Conservation (phyloP, 1,139 yeast genomes). For the Yarrowia galli region DNA sequence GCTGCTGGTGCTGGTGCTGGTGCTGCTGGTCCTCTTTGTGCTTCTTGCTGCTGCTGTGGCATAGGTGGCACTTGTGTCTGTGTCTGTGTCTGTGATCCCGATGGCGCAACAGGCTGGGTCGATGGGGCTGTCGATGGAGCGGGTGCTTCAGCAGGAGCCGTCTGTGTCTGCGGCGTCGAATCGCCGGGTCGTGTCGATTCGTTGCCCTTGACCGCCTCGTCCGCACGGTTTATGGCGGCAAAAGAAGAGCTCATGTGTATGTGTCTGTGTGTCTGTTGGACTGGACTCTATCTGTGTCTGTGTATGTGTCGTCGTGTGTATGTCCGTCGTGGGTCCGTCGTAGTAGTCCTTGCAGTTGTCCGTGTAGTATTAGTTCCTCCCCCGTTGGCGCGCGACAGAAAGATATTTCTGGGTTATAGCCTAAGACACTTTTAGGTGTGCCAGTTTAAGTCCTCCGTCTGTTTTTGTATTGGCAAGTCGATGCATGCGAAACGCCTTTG, state of each 20-base stretch:
- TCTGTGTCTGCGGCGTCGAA: not conserved
- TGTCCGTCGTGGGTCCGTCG: not conserved
- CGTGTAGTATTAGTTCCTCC: slow-evolving; percentile 2
- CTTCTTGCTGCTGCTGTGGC: not conserved
- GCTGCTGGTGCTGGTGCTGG: not conserved
- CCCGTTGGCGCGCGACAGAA: slow-evolving; percentile 25
- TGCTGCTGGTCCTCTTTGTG: not conserved
- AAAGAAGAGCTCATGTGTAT: slow-evolving; percentile 16
- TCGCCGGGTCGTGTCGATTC: not conserved
- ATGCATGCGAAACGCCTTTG: slow-evolving; percentile 22
- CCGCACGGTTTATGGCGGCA: slow-evolving; percentile 25
- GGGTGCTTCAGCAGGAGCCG: not conserved
- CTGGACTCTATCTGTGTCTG: not conserved
- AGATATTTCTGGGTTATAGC: slow-evolving; percentile 10
- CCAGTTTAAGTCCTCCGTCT: slow-evolving; percentile 33
- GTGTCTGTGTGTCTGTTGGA: not conserved
- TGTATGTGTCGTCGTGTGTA: not conserved
- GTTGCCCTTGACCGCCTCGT: not conserved
- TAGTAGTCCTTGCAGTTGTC: not conserved
- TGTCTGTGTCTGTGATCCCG: not conserved
- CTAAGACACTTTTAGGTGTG: slow-evolving; percentile 18
- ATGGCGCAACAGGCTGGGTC: not conserved
- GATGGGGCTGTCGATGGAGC: not conserved
- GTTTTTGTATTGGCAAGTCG: slow-evolving; percentile 27
- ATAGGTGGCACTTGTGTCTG: not conserved